These are phyloP conservation scores for Arachis hypogaea DNA, from an alignment of 306 rosid genomes.

Conservation along the genomic window DNA sequence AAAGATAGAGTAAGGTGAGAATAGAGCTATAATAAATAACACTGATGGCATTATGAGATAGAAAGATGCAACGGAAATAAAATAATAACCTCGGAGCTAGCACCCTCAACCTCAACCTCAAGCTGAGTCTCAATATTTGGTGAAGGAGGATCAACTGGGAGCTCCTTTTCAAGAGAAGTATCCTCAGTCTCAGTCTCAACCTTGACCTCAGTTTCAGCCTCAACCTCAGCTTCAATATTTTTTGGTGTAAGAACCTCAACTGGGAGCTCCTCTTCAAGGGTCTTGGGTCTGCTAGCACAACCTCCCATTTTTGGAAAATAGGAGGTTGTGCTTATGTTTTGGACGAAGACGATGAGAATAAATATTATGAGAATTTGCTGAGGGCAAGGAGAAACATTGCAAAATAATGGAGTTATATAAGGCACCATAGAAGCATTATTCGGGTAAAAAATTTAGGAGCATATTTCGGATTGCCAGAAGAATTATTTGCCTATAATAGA, in stretches of 20 bases:
- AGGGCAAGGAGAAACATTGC: slow-evolving; percentile 17
- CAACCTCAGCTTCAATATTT: slow-evolving; percentile 8
- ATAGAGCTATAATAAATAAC: too few relatives aligned
- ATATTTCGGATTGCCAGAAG: slow-evolving; percentile 2
- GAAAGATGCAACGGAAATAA: background rate
- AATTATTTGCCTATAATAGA: slow-evolving; percentile 6
- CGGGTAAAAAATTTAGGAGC: slow-evolving; percentile 38
- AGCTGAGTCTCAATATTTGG: too few relatives aligned
- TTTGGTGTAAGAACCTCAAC: slow-evolving; percentile 41
- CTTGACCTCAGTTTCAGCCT: too few relatives aligned
- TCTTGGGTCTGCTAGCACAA: slow-evolving; percentile 65
- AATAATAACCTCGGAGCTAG: slow-evolving; percentile 9
- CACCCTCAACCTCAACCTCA: too few relatives aligned
- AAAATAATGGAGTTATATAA: background rate
- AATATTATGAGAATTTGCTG: slow-evolving; percentile 1
- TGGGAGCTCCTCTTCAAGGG: slow-evolving; percentile 28
- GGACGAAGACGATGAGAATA: background rate
- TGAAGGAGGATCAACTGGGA: too few relatives aligned
- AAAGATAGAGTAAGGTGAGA: too few relatives aligned
- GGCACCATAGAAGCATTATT: slow-evolving; percentile 35
- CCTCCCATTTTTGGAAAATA: slow-evolving; percentile 56
- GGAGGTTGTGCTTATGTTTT: background rate
- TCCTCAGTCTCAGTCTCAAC: too few relatives aligned
- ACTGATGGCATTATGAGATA: background rate
- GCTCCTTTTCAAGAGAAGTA: too few relatives aligned